Evolutionary conservation across 768 basidiomycete genomes (phyloP).

Genomic region (Butyriboletus loyo): DNA sequence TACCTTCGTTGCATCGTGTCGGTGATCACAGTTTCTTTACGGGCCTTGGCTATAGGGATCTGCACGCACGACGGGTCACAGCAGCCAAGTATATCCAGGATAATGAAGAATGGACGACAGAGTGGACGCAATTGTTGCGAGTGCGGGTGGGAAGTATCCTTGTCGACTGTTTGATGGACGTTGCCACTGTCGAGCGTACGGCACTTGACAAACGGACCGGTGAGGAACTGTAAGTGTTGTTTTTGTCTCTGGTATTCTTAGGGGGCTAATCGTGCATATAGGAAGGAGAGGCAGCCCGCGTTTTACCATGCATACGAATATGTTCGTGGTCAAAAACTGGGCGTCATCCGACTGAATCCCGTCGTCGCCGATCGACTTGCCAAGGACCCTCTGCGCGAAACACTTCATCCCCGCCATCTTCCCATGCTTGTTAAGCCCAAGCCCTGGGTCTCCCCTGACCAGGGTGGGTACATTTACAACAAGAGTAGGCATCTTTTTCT

Average conservation of each 20-base stretch:
- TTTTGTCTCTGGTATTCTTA: not conserved
- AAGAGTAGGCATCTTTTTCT: constrained; percentile 46
- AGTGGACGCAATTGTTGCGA: constrained; percentile 78
- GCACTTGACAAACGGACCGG: constrained; percentile 56
- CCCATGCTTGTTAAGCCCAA: constrained; percentile 93
- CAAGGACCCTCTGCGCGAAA: constrained; percentile 63
- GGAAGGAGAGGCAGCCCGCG: constrained; percentile 80
- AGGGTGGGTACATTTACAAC: constrained; percentile 84
- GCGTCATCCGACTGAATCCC: constrained; percentile 84
- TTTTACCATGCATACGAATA: constrained; percentile 94
- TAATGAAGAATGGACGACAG: constrained; percentile 68
- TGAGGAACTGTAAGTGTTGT: constrained; percentile 51
- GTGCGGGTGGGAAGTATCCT: constrained; percentile 80
- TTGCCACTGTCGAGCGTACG: constrained; percentile 70
- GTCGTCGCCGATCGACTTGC: constrained; percentile 74
- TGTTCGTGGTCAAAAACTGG: constrained; percentile 89
- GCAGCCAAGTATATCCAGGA: constrained; percentile 64
- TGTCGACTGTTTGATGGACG: constrained; percentile 80
- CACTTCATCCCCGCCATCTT: constrained; percentile 88
- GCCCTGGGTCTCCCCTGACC: constrained; percentile 74
- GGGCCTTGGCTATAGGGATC: constrained; percentile 53
- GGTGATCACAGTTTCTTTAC: constrained; percentile 49
- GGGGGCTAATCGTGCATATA: constrained; percentile 25
- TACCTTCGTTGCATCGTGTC: constrained; percentile 36
- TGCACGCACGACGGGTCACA: constrained; percentile 63